Percentiles rank a stretch among this genome's conserved stretches.
Conservation (phyloP, 2,329 filamentous ascomycete species). For the Aspergillus clavatus region DNA sequence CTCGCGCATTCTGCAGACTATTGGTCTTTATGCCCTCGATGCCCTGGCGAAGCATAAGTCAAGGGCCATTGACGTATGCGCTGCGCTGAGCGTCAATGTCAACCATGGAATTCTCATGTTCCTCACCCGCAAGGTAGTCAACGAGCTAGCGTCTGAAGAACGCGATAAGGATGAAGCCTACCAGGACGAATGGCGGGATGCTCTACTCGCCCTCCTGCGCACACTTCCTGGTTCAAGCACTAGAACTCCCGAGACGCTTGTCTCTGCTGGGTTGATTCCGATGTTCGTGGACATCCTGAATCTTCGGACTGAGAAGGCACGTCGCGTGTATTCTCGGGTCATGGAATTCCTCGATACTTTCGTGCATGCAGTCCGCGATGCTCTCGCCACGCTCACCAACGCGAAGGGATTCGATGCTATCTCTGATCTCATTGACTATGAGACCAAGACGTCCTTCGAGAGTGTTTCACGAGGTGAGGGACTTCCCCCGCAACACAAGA, state of each 20-base stretch:
- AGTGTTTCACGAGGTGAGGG: slow-evolving; percentile 65
- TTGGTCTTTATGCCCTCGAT: slow-evolving; percentile 75
- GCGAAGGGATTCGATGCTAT: slow-evolving; percentile 85
- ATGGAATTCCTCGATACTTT: slow-evolving; percentile 84
- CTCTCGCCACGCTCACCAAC: slow-evolving; percentile 75
- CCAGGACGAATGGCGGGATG: slow-evolving; percentile 83
- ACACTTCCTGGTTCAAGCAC: slow-evolving; percentile 68
- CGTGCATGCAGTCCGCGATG: slow-evolving; percentile 77
- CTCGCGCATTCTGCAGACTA: slow-evolving; percentile 72
- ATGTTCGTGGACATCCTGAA: slow-evolving; percentile 85
- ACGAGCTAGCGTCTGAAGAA: slow-evolving; percentile 64
- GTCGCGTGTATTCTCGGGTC: slow-evolving; percentile 76
- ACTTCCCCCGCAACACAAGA: slow-evolving; percentile 67
- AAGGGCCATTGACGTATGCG: slow-evolving; percentile 75
- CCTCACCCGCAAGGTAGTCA: slow-evolving; percentile 82
- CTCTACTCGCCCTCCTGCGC: slow-evolving; percentile 80
- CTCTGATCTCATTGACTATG: slow-evolving; percentile 75
- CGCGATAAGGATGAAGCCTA: slow-evolving; percentile 58
- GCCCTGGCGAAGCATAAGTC: slow-evolving; percentile 74
- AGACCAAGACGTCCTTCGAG: slow-evolving; percentile 66
- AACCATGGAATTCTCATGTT: slow-evolving; percentile 95
- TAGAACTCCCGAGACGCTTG: slow-evolving; percentile 74
- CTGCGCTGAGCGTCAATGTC: slow-evolving; percentile 89
- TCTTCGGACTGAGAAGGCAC: slow-evolving; percentile 73
- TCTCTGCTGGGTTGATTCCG: slow-evolving; percentile 82